Conservation (phyloP, 768 basidiomycete species). For the Tricholoma saponaceum region DNA sequence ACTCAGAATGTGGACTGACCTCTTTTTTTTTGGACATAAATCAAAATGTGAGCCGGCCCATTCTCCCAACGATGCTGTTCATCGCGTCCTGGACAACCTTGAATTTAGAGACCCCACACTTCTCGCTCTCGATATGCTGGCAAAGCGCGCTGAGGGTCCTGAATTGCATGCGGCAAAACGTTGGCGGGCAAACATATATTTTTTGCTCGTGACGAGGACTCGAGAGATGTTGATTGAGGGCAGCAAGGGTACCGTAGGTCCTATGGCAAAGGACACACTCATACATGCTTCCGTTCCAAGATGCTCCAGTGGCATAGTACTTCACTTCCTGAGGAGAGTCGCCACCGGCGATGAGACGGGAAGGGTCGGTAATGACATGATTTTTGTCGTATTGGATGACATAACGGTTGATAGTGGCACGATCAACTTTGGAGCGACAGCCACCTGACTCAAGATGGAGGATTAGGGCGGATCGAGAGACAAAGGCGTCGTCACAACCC, state of each 20-base stretch:
- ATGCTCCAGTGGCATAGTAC: conserved; percentile 27
- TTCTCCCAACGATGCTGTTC: conserved; percentile 26
- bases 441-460: conserved; percentile 61
- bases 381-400: conserved; percentile 40
- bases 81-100: conserved; percentile 34
- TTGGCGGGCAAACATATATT: conserved; percentile 52
- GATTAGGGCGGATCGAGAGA: conserved; percentile 50
- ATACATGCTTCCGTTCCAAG: conserved; percentile 46
- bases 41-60: conserved; percentile 20
- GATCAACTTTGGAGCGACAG: conserved; percentile 47
- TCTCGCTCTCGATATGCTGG: conserved; percentile 63
- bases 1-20: neutral
- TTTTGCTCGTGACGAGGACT: conserved; percentile 56
- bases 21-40: neutral
- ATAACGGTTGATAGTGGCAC: conserved; percentile 35
- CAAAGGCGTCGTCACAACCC: conserved; percentile 44
- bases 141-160: conserved; percentile 52
- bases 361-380: conserved; percentile 53
- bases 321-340: conserved; percentile 11
- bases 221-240: conserved; percentile 58
- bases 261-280: conserved; percentile 65
- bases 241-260: conserved; percentile 32
- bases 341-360: conserved; percentile 40
- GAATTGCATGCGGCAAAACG: conserved; percentile 40
- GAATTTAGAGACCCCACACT: conserved; percentile 52